Evolutionary conservation across 495 filamentous ascomycete genomes (phyloP), one percentile per base, ranked within the genome.

Genomic region (Eremomyces bilateralis): DNA sequence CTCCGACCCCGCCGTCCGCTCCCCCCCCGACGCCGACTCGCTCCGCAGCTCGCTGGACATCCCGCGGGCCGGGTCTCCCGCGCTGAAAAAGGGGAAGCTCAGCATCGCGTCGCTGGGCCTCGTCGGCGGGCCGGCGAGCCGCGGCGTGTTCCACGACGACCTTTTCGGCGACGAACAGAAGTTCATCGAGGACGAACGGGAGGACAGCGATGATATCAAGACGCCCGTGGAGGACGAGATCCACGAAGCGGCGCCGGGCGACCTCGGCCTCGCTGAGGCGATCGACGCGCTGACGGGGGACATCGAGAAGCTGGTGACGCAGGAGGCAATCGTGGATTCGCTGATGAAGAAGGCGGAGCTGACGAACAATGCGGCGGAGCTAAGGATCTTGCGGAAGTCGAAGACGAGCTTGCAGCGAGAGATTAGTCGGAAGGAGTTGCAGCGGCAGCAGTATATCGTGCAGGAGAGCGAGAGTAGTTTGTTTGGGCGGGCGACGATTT

Each of bases 381-480:
- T 99, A 34, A 64, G 88, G 37, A 95, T 99, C 27, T 52, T 99
- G 21, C 71, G 78, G 22, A 99, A 99, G 51, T 93, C 84, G 2
- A 92, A 85, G 49, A 71, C 79, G 12, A 94, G 85, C 50, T 61
- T 99, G 38, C 73, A 91, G 46, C 65, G 85, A 28, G 90, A 99
- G 50, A 81, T 93, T 24, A 67, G 80, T 25, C 70, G 88, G 20
- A 95, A 95, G 51, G 88, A 94, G 55, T 64, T 99, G 47, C 90
- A 99, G 54, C 65, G 82, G 27, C 84, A 93, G 54, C 90, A 95
- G 51, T 99, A 95, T 45, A 81, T 90, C 42, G 73, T 94, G 25
- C 90, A 99, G 51, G 85, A 95, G 52, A 92, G 82, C 49, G 90
- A 95, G 47, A 99, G 95, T 53, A 93, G 83, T 52, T 60, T 99